A percentile compares a stretch with the other conserved stretches of the same genome.
These are phyloP conservation scores for Solanum infundibuliforme DNA, from an alignment of 257 asterid genomes.

Conservation along the genomic window DNA sequence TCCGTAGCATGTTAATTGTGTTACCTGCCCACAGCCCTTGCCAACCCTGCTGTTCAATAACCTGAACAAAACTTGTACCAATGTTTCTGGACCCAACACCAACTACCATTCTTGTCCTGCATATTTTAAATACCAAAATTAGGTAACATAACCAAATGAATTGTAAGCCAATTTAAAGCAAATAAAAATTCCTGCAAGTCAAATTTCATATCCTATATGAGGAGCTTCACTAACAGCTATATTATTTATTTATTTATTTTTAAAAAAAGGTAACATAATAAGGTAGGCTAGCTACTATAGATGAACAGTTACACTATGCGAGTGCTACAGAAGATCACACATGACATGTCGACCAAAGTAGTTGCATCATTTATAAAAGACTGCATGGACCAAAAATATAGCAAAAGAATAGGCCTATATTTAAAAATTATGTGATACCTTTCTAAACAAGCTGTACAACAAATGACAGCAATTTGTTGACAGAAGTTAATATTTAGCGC, in stretches of 20 bases:
- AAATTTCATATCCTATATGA: background rate
- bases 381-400: background rate
- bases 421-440: background rate
- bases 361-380: background rate
- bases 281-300: background rate
- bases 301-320: background rate
- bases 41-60: constrained; percentile 83
- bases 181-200: background rate
- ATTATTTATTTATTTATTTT: background rate
- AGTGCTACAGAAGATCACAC: background rate
- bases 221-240: background rate
- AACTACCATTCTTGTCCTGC: constrained; percentile 98
- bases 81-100: constrained; percentile 82
- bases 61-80: constrained; percentile 60
- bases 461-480: background rate
- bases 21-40: constrained; percentile 98
- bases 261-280: background rate
- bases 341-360: background rate
- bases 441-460: background rate
- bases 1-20: constrained; percentile 83
- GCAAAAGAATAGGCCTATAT: background rate
- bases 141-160: background rate
- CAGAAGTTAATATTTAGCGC: background rate
- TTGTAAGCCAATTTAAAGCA: background rate
- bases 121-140: constrained; percentile 1